Evolutionary conservation across 768 basidiomycete species (phyloP), one percentile per base, ranked within the genome.

Genomic region (Naganishia vishniacii): DNA sequence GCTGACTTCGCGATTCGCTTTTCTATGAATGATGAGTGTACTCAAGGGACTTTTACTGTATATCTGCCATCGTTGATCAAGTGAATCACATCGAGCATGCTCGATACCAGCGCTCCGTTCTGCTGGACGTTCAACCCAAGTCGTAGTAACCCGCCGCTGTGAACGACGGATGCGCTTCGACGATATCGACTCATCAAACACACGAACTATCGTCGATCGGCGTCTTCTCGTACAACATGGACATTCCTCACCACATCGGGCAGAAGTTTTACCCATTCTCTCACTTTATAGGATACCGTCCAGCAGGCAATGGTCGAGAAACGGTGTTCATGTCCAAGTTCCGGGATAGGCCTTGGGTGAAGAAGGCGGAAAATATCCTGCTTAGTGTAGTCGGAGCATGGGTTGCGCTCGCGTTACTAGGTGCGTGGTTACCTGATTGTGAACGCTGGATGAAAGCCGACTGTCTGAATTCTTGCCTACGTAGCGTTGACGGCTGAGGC

Each of bases 191-290:
- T n/a, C n/a, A n/a, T n/a, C n/a, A n/a, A n/a, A n/a, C n/a, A n/a
- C n/a, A n/a, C n/a, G n/a, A n/a, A n/a, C n/a, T n/a, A n/a, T n/a
- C n/a, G n/a, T n/a, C n/a, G n/a, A n/a, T n/a, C n/a, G n/a, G n/a
- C n/a, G n/a, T n/a, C n/a, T n/a, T n/a, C n/a, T n/a, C n/a, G 3
- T 60, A 18, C 59, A 40, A 15, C 18, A 62, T 62, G 61, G 61
- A 62, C 32, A 34, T 62, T 26, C 61, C 61, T 7, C 45, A 46
- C 18, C 37, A 20, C n/a, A 40, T 62, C 45, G 61, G 61, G 23
- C 45, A 47, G 16, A 62, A 49, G 32, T 37, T 62, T 34, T 62
- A 62, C 44, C 61, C 61, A 23, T 62, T 62, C 32, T 47, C 45
- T 15, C 61, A 47, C 23, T 62, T 62, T 13, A 46, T 62, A 8